phyloP scores from a whole-genome alignment of 306 rosid species.

The Malus sylvestris region DNA sequence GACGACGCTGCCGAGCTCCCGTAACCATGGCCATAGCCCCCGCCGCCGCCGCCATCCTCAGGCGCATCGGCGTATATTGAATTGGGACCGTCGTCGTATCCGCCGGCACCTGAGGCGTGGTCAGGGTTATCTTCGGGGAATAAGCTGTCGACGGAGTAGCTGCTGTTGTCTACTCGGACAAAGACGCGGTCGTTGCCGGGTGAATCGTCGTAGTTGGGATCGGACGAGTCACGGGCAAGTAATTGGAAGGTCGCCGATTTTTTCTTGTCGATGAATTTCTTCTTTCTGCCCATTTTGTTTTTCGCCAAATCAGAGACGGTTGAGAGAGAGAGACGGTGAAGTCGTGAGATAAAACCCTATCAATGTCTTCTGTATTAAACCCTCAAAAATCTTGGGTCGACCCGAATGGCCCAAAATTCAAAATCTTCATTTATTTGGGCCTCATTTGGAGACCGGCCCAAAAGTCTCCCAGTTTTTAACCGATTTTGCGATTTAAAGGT shows the following conservation, averaged over 20 bases:
- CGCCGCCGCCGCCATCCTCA: constrained; percentile 32
- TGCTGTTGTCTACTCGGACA: constrained; percentile 64
- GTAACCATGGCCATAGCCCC: neutral
- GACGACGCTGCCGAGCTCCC: constrained; percentile 1
- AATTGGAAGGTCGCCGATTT: constrained; percentile 64
- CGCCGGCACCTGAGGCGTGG: constrained; percentile 9
- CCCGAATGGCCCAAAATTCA: neutral
- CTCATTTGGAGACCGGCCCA: neutral
- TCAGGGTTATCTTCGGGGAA: constrained; percentile 15
- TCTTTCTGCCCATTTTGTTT: constrained; percentile 37
- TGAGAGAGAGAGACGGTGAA: neutral
- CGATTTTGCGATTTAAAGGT: too few relatives aligned
- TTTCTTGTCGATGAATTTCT: constrained; percentile 80
- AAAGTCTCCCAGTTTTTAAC: too few relatives aligned
- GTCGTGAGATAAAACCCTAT: neutral
- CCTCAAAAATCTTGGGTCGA: neutral
- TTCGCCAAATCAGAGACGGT: neutral
- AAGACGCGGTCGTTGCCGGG: constrained; percentile 70
- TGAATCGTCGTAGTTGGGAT: constrained; percentile 45
- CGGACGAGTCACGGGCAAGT: constrained; percentile 72
- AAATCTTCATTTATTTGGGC: neutral
- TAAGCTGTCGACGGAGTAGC: constrained; percentile 21
- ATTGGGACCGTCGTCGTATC: constrained; percentile 11
- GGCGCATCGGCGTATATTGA: constrained; percentile 58
- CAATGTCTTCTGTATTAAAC: neutral